Percentiles rank a stretch among this genome's conserved stretches.
Conservation (phyloP, 768 basidiomycete species). For the Pleurotus pulmonarius region DNA sequence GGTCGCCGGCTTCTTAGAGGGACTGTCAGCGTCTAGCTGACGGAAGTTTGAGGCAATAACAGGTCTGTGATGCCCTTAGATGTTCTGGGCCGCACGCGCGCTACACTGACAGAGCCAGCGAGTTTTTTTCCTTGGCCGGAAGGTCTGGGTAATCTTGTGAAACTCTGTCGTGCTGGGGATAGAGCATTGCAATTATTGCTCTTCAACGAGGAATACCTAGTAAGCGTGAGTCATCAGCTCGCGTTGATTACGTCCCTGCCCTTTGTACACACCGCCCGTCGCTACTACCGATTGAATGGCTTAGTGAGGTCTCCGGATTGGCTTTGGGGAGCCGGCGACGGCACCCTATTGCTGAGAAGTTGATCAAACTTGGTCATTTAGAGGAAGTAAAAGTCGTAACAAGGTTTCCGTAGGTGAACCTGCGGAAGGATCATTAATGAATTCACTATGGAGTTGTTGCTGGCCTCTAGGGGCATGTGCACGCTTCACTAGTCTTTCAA, state of each 20-base stretch:
- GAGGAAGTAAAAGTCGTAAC: constrained; percentile 84
- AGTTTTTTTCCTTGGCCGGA: constrained; percentile 47
- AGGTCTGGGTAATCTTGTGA: constrained; percentile 67
- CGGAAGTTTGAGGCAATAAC: constrained; percentile 89
- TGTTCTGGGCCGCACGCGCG: constrained; percentile 77
- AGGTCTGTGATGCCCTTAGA: constrained; percentile 91
- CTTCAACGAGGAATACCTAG: constrained; percentile 90
- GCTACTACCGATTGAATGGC: constrained; percentile 84
- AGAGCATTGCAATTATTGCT: constrained; percentile 91
- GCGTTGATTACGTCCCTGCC: constrained; percentile 89
- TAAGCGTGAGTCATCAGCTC: constrained; percentile 84
- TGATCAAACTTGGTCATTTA: constrained; percentile 80
- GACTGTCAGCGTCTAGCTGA: constrained; percentile 78
- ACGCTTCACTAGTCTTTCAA: constrained; percentile 30
- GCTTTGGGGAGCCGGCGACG: constrained; percentile 57
- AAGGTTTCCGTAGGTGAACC: constrained; percentile 83
- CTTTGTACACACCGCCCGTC: constrained; percentile 84
- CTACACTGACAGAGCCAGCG: constrained; percentile 89
- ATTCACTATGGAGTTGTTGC: constrained; percentile 28
- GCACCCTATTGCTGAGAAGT: constrained; percentile 44
- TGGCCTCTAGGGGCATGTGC: constrained; percentile 29
- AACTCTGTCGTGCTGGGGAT: constrained; percentile 73
- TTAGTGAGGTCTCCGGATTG: constrained; percentile 79
- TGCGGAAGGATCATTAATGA: constrained; percentile 74
- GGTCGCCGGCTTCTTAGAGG: constrained; percentile 80